A percentile compares a stretch with the other conserved stretches of the same genome.
These are phyloP conservation scores for Vanderwaltozyma yarrowii DNA, from an alignment of 805 yeast genomes.

Conservation along the genomic window DNA sequence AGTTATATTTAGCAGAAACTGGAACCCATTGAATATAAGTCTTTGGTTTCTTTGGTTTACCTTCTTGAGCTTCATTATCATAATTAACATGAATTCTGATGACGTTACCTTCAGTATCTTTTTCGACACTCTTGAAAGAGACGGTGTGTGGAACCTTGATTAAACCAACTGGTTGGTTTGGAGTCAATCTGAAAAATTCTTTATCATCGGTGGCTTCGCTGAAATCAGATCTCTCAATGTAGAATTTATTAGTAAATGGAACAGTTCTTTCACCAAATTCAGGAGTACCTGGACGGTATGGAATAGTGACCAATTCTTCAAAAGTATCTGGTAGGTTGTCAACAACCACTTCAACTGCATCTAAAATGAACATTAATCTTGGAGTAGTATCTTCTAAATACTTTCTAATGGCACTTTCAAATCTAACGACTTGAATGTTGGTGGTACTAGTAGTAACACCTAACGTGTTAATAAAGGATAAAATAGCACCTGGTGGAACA, in stretches of 20 bases:
- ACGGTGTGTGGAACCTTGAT: conserved; percentile 83
- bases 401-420: conserved; percentile 80
- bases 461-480: conserved; percentile 83
- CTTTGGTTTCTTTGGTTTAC: conserved; percentile 67
- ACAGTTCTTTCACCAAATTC: conserved; percentile 67
- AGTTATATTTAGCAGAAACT: conserved; percentile 44
- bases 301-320: conserved; percentile 61
- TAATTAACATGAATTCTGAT: conserved; percentile 68
- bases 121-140: conserved; percentile 57
- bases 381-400: conserved; percentile 89
- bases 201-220: conserved; percentile 45
- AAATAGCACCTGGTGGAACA: conserved; percentile 96
- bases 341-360: conserved; percentile 74
- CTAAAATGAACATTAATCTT: conserved; percentile 83
- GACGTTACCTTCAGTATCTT: conserved; percentile 47
- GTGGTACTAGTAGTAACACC: conserved; percentile 95
- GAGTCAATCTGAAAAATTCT: conserved; percentile 89
- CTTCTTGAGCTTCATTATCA: conserved; percentile 44
- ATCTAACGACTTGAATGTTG: conserved; percentile 80
- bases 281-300: conserved; percentile 81
- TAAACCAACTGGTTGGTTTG: conserved; percentile 89
- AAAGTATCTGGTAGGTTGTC: conserved; percentile 73
- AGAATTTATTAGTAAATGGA: conserved; percentile 66
- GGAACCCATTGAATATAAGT: conserved; percentile 98
- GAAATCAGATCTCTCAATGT: conserved; percentile 84